A percentile compares a stretch with the other conserved stretches of the same genome.
Evolutionary conservation across 306 rosid species (phyloP).

Genomic region (Sicyos baderoa): DNA sequence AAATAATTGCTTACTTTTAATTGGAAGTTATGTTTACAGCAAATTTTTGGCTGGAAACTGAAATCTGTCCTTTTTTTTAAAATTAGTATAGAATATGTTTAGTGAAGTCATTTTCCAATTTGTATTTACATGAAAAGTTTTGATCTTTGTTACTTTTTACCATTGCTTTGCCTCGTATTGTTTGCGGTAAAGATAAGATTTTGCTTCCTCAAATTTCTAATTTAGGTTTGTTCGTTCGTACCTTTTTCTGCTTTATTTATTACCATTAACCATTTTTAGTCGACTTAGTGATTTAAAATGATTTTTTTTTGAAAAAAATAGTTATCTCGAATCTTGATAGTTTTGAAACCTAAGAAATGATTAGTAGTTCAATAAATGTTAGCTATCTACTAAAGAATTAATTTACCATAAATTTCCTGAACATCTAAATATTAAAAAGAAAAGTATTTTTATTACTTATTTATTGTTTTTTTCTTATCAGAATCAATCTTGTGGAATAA

Average conservation of each 20-base stretch:
- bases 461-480: background rate
- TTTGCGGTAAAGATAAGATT: conserved; percentile 12
- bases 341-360: too few relatives aligned
- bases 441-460: too few relatives aligned
- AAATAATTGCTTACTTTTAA: background rate
- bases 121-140: background rate
- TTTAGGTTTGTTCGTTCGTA: background rate
- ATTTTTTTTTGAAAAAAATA: too few relatives aligned
- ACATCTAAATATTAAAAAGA: too few relatives aligned
- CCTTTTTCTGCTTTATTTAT: background rate
- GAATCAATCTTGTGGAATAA: conserved; percentile 4
- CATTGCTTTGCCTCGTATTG: background rate
- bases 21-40: background rate
- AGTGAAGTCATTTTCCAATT: background rate
- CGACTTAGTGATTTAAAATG: too few relatives aligned
- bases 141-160: background rate
- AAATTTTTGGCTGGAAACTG: conserved; percentile 2
- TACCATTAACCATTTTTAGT: too few relatives aligned
- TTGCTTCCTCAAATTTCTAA: conserved; percentile 1
- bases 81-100: background rate
- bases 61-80: background rate
- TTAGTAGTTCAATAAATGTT: too few relatives aligned
- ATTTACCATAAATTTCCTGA: too few relatives aligned
- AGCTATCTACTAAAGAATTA: too few relatives aligned
- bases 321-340: too few relatives aligned